phyloP scores from a whole-genome alignment of 345 rosid genomes.

The Boechera divaricarpa region DNA sequence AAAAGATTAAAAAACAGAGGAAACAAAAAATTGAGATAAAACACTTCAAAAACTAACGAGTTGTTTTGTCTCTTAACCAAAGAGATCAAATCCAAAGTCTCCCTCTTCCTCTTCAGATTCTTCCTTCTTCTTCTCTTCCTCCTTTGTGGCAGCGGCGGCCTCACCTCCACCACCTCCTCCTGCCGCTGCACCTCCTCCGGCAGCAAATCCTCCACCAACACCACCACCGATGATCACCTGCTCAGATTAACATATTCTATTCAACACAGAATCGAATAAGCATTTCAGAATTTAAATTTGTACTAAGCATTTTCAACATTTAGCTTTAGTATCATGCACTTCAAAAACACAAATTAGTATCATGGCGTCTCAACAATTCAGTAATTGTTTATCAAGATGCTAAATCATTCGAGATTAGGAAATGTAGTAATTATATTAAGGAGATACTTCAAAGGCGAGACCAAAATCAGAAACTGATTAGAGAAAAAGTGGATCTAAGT shows the following conservation, averaged over 20 bases:
- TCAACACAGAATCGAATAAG: not conserved
- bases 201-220: conserved; percentile 56
- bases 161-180: conserved; percentile 60
- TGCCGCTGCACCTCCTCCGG: conserved; percentile 55
- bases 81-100: conserved; percentile 73
- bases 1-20: not conserved
- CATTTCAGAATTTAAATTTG: not conserved
- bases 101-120: conserved; percentile 69
- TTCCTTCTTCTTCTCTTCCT: conserved; percentile 69
- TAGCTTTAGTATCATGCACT: no score
- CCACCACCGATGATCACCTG: conserved; percentile 65
- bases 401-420: no score
- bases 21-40: not conserved
- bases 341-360: no score
- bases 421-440: no score
- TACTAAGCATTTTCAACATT: no score
- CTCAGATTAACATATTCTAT: not conserved
- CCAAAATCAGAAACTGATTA: not conserved
- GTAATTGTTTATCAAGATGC: no score
- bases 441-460: not conserved
- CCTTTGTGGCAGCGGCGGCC: conserved; percentile 53
- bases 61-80: conserved; percentile 50
- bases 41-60: conserved; percentile 21
- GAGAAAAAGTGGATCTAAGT: not conserved
- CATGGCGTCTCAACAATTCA: no score